phyloP scores from a whole-genome alignment of 345 rosid genomes.

The Syzygium grande region DNA sequence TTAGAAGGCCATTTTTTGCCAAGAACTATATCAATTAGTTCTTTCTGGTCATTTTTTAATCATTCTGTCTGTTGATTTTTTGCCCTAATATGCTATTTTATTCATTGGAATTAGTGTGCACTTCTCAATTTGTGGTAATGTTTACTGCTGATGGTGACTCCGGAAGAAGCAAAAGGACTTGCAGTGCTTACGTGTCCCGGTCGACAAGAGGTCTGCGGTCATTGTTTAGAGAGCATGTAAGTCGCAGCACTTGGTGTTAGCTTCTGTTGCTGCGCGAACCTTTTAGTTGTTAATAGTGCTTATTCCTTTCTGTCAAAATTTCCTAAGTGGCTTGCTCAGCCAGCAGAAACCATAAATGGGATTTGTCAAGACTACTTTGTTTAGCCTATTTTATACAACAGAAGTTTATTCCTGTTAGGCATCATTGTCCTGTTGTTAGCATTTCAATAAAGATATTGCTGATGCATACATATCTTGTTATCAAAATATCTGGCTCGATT shows the following conservation, averaged over 20 bases:
- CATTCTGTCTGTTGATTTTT: background rate
- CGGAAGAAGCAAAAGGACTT: conserved; percentile 30
- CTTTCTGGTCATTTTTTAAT: background rate
- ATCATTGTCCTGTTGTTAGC: background rate
- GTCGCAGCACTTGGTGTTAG: conserved; percentile 11
- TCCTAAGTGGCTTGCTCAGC: background rate
- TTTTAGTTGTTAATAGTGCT: background rate
- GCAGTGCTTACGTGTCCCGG: conserved; percentile 74
- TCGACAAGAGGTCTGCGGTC: conserved; percentile 87
- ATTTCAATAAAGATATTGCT: background rate
- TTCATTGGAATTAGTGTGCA: conserved; percentile 39
- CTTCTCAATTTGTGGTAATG: conserved; percentile 90
- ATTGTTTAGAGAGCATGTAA: conserved; percentile 73
- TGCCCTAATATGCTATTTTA: conserved; percentile 5
- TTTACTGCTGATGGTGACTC: conserved; percentile 41
- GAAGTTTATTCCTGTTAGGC: background rate
- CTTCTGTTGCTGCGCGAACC: background rate
- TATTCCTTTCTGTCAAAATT: background rate
- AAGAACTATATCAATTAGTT: background rate
- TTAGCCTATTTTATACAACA: background rate
- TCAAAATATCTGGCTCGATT: background rate
- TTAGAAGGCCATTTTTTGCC: background rate
- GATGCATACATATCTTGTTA: background rate
- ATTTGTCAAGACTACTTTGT: background rate
- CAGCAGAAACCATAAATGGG: background rate